Conservation (phyloP, 768 basidiomycete genomes). For the Mycena latifolia region DNA sequence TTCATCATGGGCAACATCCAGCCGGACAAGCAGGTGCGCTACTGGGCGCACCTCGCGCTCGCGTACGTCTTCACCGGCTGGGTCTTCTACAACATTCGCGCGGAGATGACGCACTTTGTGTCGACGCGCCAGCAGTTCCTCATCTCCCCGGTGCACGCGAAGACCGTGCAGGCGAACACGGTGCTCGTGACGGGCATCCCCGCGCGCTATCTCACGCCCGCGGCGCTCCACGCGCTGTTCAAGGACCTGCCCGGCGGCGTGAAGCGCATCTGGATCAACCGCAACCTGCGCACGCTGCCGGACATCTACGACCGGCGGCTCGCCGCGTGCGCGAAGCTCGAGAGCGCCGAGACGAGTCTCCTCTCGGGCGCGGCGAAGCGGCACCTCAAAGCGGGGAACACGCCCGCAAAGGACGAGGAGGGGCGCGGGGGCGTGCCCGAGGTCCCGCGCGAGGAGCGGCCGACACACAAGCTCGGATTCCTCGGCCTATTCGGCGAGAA, state of each 20-base stretch:
- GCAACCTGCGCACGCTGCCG: conserved; percentile 90
- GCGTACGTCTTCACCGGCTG: conserved; percentile 88
- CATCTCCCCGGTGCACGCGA: conserved; percentile 77
- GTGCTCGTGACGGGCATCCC: conserved; percentile 94
- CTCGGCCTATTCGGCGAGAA: conserved; percentile 80
- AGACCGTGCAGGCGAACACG: conserved; percentile 89
- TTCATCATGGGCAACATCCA: conserved; percentile 89
- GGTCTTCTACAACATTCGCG: conserved; percentile 85
- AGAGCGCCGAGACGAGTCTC: conserved; percentile 85
- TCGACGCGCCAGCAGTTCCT: conserved; percentile 86
- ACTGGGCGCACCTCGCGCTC: conserved; percentile 83
- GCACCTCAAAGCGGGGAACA: conserved; percentile 67
- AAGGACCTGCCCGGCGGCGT: conserved; percentile 92
- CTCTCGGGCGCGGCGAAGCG: conserved; percentile 82
- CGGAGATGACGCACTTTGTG: conserved; percentile 87
- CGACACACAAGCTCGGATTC: conserved; percentile 80
- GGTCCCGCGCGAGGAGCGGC: conserved; percentile 81
- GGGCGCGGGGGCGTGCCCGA: conserved; percentile 38
- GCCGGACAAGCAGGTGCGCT: conserved; percentile 62
- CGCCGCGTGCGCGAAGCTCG: conserved; percentile 82
- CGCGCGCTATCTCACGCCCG: conserved; percentile 77
- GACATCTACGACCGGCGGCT: conserved; percentile 83
- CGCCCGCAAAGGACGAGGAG: conserved; percentile 48
- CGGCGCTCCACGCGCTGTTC: conserved; percentile 76
- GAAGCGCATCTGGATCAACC: conserved; percentile 92